phyloP scores from a whole-genome alignment of 2,329 filamentous ascomycete genomes.

The Lachnellula arida region DNA sequence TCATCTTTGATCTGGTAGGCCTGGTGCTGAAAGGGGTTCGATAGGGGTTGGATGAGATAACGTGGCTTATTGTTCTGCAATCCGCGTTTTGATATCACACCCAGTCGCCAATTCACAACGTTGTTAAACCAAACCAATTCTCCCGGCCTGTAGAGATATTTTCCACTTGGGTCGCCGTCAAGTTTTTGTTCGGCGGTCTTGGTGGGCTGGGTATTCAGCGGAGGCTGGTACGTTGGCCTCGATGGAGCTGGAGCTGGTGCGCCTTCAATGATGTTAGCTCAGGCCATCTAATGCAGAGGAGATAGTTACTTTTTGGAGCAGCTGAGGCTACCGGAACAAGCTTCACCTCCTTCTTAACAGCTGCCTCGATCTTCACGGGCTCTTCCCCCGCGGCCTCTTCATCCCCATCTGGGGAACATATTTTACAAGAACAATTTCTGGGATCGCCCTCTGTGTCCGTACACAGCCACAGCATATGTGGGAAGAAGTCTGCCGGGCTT shows the following conservation, averaged over 20 bases:
- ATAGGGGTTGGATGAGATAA: constrained; percentile 47
- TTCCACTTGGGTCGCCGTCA: constrained; percentile 41
- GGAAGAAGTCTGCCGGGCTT: constrained; percentile 56
- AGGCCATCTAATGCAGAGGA: background rate
- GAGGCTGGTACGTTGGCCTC: constrained; percentile 3
- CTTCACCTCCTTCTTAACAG: constrained; percentile 15
- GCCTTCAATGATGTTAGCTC: constrained; percentile 1
- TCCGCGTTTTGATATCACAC: constrained; percentile 45
- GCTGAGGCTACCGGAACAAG: constrained; percentile 1
- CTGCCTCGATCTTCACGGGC: constrained; percentile 10
- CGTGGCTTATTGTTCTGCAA: constrained; percentile 29
- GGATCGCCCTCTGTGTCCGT: constrained; percentile 47
- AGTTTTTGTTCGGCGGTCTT: constrained; percentile 43
- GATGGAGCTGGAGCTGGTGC: background rate
- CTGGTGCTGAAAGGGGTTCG: constrained; percentile 38
- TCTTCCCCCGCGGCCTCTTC: constrained; percentile 33
- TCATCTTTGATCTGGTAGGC: constrained; percentile 39
- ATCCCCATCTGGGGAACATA: constrained; percentile 49
- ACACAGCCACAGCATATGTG: constrained; percentile 52
- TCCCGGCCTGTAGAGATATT: constrained; percentile 48
- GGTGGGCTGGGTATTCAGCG: constrained; percentile 27
- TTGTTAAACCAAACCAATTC: constrained; percentile 54
- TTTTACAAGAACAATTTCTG: constrained; percentile 52
- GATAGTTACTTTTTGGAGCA: constrained; percentile 1
- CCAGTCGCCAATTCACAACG: constrained; percentile 48